These are phyloP conservation scores for Azolla pinnata DNA, from an alignment of 75 land plant species.

Conservation along the genomic window DNA sequence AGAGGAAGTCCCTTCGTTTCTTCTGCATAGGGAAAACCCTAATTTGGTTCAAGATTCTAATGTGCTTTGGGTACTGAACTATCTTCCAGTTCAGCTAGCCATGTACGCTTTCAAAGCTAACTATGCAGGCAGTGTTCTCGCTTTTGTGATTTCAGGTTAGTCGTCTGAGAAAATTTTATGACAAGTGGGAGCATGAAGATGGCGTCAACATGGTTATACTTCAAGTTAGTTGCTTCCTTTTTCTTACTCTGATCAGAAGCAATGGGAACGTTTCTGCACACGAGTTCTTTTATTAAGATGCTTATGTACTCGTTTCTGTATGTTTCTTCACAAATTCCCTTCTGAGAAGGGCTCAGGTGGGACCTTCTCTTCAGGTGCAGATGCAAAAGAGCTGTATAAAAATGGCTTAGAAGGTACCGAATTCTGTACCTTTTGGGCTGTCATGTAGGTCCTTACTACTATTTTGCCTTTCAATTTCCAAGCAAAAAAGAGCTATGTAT, in stretches of 20 bases:
- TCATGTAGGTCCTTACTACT: no score
- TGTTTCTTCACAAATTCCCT: not conserved
- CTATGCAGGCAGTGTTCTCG: not conserved
- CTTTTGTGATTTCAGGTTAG: not conserved
- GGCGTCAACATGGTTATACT: not conserved
- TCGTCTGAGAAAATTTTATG: not conserved
- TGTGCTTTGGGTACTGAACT: no score
- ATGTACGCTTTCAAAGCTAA: not conserved
- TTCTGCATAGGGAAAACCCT: no score
- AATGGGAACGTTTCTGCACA: no score
- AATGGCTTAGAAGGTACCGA: constrained; percentile 3
- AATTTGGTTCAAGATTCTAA: no score
- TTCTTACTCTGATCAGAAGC: constrained; percentile 4
- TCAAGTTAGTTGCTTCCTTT: not conserved
- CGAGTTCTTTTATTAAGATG: no score
- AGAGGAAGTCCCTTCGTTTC: no score
- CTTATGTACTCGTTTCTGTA: not conserved
- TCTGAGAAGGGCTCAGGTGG: not conserved
- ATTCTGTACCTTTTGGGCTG: no score
- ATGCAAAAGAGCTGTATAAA: constrained; percentile 4
- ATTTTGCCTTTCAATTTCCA: no score
- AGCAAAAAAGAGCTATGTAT: no score
- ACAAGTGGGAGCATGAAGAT: constrained; percentile 1
- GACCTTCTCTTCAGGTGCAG: not conserved
- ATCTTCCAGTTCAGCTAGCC: not conserved